phyloP scores from a whole-genome alignment of 352 stramenopile species.

The Phytophthora kernoviae region DNA sequence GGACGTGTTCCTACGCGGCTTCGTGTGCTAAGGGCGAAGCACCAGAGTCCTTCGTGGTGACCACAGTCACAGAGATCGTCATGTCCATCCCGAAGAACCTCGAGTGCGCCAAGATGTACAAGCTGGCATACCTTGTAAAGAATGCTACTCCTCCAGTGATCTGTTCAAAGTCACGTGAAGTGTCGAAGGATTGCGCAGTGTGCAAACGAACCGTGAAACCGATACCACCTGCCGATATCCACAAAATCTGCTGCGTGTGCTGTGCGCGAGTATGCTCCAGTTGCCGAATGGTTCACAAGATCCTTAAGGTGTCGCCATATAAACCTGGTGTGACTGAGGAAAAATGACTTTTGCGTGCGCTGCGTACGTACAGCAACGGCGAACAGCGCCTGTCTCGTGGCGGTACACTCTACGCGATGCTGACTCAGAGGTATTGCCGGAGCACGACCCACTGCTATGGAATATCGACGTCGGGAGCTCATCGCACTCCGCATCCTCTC shows the following conservation, averaged over 20 bases:
- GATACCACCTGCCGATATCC: constrained; percentile 7
- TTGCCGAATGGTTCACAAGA: constrained; percentile 23
- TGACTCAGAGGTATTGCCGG: constrained; percentile 11
- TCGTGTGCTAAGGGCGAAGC: constrained; percentile 54
- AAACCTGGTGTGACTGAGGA: constrained; percentile 17
- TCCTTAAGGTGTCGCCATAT: constrained; percentile 22
- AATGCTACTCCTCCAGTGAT: constrained; percentile 12
- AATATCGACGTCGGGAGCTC: constrained; percentile 23
- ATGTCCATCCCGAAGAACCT: constrained; percentile 57
- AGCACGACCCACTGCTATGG: constrained; percentile 22
- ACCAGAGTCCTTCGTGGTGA: constrained; percentile 50
- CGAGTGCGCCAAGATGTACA: constrained; percentile 53
- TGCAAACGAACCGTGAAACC: constrained; percentile 24
- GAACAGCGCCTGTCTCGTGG: constrained; percentile 16
- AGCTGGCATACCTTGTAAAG: constrained; percentile 34
- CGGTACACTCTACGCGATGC: constrained; percentile 15
- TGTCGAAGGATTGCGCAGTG: constrained; percentile 4
- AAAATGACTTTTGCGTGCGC: constrained; percentile 28
- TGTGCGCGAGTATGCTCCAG: constrained; percentile 28
- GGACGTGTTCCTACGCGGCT: constrained; percentile 49
- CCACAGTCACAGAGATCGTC: constrained; percentile 56
- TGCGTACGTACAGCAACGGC: constrained; percentile 15
- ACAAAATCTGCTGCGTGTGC: constrained; percentile 35
- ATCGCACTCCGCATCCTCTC: constrained; percentile 13
- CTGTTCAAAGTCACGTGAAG: neutral